These are phyloP conservation scores for Trifolium repens DNA, from an alignment of 306 rosid genomes.

Conservation along the genomic window DNA sequence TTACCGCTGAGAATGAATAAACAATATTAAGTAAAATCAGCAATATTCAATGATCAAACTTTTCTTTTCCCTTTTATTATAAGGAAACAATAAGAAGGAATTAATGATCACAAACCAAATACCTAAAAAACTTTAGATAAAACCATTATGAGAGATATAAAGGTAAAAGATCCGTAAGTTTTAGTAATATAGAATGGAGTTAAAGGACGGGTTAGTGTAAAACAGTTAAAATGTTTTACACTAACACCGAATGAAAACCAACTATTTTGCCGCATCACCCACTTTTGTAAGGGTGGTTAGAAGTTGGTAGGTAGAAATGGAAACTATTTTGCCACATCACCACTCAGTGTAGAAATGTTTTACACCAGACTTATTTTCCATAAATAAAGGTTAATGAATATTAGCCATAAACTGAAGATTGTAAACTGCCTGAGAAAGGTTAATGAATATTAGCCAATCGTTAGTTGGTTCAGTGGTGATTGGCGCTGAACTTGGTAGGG, in stretches of 20 bases:
- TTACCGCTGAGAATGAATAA: constrained; percentile 67
- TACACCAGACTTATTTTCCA: background rate
- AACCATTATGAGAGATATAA: background rate
- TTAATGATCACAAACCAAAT: background rate
- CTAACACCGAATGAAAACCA: too few relatives aligned
- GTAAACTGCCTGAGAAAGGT: too few relatives aligned
- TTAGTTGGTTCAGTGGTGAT: too few relatives aligned
- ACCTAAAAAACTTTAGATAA: background rate
- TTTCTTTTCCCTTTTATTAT: background rate
- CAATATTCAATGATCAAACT: constrained; percentile 19
- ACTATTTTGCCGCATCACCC: too few relatives aligned
- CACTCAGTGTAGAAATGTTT: too few relatives aligned
- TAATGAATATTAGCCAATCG: too few relatives aligned
- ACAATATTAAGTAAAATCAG: constrained; percentile 31
- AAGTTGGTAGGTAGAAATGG: too few relatives aligned
- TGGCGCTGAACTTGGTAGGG: too few relatives aligned
- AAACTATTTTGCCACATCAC: too few relatives aligned
- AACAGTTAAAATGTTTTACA: too few relatives aligned
- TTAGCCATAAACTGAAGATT: background rate
- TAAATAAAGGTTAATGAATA: background rate
- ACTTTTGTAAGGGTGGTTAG: too few relatives aligned
- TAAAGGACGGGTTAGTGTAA: too few relatives aligned
- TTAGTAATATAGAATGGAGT: background rate
- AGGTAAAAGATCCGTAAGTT: background rate
- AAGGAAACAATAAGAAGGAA: constrained; percentile 26